Conservation (phyloP, 1,284 basidiomycete genomes). For the Microbotryum saponariae region DNA sequence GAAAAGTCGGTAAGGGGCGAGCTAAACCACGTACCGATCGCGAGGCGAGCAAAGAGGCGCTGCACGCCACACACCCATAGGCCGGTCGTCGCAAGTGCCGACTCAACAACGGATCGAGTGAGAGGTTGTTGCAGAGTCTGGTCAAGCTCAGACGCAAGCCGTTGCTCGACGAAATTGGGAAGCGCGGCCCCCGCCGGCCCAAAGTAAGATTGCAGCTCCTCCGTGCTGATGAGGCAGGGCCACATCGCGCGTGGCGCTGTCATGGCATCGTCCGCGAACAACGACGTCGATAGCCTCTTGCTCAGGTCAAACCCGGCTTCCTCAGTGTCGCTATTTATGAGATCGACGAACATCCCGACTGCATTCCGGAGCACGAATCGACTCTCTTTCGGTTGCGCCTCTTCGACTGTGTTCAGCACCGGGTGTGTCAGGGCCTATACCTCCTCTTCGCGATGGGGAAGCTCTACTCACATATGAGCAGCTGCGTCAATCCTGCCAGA, state of each 20-base stretch:
- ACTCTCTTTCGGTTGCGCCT: conserved; percentile 12
- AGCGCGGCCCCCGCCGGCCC: conserved; percentile 13
- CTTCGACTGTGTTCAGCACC: conserved; percentile 6
- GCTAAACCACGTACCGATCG: conserved; percentile 9
- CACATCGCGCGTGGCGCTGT: neutral
- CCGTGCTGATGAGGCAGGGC: conserved; percentile 22
- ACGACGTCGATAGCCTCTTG: too few species aligned
- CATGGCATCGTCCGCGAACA: too few species aligned
- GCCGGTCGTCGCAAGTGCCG: conserved; percentile 4
- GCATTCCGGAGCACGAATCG: conserved; percentile 19
- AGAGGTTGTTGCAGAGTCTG: conserved; percentile 8
- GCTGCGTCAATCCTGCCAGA: conserved; percentile 23
- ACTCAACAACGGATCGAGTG: conserved; percentile 4
- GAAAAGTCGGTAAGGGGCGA: neutral
- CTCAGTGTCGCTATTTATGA: neutral
- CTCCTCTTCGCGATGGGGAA: neutral
- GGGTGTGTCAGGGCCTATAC: neutral
- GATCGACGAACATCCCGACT: conserved; percentile 18
- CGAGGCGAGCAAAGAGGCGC: conserved; percentile 19
- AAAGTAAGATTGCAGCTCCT: conserved; percentile 20
- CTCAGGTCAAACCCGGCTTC: too few species aligned
- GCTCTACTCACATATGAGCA: conserved; percentile 19
- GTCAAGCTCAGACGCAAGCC: conserved; percentile 10
- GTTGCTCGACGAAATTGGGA: conserved; percentile 19
- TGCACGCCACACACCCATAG: conserved; percentile 21